phyloP scores from a whole-genome alignment of 139 green algal genomes.

The Diplosphaera chodatii region DNA sequence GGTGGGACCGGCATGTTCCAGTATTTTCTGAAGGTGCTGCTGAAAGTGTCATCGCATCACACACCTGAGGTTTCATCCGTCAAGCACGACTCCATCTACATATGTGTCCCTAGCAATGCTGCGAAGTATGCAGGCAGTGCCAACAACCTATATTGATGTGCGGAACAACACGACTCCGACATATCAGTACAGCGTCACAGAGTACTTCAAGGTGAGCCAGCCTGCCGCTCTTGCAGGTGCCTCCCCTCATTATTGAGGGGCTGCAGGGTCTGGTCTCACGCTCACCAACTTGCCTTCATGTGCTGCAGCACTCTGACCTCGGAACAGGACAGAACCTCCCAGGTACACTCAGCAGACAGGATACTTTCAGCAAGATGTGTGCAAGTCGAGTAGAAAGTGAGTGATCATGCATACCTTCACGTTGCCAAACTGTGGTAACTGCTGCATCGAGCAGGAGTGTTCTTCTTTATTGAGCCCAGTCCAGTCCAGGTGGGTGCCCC shows the following conservation, averaged over 20 bases:
- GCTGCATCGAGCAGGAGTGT: slow-evolving; percentile 75
- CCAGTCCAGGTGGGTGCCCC: slow-evolving; percentile 76
- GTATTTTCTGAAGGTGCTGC: slow-evolving; percentile 91
- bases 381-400: too few relatives aligned
- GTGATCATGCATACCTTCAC: too few relatives aligned
- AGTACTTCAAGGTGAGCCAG: slow-evolving; percentile 85
- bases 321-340: slow-evolving; percentile 48
- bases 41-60: neutral
- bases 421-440: too few relatives aligned
- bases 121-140: slow-evolving; percentile 83
- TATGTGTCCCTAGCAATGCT: neutral
- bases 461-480: slow-evolving; percentile 98
- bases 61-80: neutral
- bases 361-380: too few relatives aligned
- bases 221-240: too few relatives aligned
- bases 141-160: slow-evolving; percentile 75
- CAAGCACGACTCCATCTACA: too few relatives aligned
- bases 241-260: too few relatives aligned
- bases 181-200: slow-evolving; percentile 96
- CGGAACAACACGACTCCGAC: slow-evolving; percentile 58
- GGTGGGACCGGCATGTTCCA: slow-evolving; percentile 77
- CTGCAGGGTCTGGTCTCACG: too few relatives aligned
- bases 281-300: slow-evolving; percentile 8
- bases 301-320: slow-evolving; percentile 6
- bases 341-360: slow-evolving; percentile 4